phyloP scores from a whole-genome alignment of 106 monocot species.

The Acorus calamus region DNA sequence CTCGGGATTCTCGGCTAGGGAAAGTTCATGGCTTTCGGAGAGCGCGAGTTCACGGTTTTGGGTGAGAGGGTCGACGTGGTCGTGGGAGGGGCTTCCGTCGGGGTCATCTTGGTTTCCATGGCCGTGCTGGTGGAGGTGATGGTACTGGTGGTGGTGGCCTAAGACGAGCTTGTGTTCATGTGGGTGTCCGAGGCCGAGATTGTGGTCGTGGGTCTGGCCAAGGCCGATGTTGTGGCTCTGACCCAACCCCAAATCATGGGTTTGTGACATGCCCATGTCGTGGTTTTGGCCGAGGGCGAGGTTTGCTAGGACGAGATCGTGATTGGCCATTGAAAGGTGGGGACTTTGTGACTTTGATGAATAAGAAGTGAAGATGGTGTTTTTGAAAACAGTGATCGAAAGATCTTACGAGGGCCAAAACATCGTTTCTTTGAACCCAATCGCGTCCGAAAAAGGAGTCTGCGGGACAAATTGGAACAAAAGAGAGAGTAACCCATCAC shows the following conservation, averaged over 20 bases:
- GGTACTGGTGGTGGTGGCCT: conserved; percentile 21
- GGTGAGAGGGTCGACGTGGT: conserved; percentile 10
- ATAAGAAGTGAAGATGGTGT: not conserved
- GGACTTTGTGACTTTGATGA: not conserved
- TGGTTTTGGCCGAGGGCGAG: conserved; percentile 57
- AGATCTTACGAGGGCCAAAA: too few relatives aligned
- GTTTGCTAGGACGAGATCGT: conserved; percentile 65
- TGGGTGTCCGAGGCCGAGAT: conserved; percentile 20
- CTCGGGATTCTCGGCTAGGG: conserved; percentile 54
- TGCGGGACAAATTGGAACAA: too few relatives aligned
- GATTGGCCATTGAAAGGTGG: conserved; percentile 54
- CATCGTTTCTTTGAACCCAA: too few relatives aligned
- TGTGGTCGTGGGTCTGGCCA: conserved; percentile 24
- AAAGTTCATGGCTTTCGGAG: conserved; percentile 56
- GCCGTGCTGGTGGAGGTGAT: conserved; percentile 3
- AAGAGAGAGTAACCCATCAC: too few relatives aligned
- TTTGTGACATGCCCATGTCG: conserved; percentile 43
- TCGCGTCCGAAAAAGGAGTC: too few relatives aligned
- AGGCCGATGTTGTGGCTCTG: conserved; percentile 42
- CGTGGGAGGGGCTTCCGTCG: too few relatives aligned
- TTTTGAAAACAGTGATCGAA: too few relatives aligned
- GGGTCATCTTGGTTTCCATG: conserved; percentile 8
- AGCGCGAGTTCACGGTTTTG: conserved; percentile 27
- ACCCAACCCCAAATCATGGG: conserved; percentile 32
- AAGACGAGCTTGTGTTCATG: conserved; percentile 32